Percentiles rank a stretch among this genome's conserved stretches.
Evolutionary conservation across 768 basidiomycete species (phyloP).

Genomic region (Amanita muscaria): DNA sequence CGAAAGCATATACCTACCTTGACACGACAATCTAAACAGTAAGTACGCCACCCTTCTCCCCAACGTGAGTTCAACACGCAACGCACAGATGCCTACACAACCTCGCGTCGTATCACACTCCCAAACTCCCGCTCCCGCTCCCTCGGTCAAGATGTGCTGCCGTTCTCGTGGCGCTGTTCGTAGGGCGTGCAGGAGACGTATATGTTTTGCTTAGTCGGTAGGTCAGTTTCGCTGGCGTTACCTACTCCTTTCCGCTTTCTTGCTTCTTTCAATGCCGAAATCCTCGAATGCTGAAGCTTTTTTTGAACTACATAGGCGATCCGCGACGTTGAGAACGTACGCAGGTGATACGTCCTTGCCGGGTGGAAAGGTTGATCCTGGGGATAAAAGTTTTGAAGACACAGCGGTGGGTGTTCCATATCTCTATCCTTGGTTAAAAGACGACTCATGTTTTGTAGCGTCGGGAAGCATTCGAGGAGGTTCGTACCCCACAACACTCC

Average conservation of each 20-base stretch:
- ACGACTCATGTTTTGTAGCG: slow-evolving; percentile 34
- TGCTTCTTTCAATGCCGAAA: too few species aligned
- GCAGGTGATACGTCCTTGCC: slow-evolving; percentile 87
- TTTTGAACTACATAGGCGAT: slow-evolving; percentile 44
- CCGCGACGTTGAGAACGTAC: slow-evolving; percentile 62
- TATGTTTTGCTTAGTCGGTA: slow-evolving; percentile 81
- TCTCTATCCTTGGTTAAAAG: background rate
- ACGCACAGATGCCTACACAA: slow-evolving; percentile 54
- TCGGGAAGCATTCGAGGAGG: slow-evolving; percentile 89
- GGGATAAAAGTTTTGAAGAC: slow-evolving; percentile 63
- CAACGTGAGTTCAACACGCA: background rate
- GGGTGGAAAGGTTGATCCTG: slow-evolving; percentile 71
- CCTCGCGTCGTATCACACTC: slow-evolving; percentile 39
- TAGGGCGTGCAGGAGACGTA: slow-evolving; percentile 75
- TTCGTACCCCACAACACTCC: slow-evolving; percentile 18
- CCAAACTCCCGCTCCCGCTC: slow-evolving; percentile 30
- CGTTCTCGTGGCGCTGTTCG: slow-evolving; percentile 78
- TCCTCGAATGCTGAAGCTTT: too few species aligned
- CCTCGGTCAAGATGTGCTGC: slow-evolving; percentile 57
- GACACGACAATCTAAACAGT: slow-evolving; percentile 44
- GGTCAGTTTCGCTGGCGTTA: slow-evolving; percentile 17
- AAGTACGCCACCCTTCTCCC: slow-evolving; percentile 2
- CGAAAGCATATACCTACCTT: slow-evolving; percentile 38
- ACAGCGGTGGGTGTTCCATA: slow-evolving; percentile 53
- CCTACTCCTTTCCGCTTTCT: too few species aligned